Base-by-base conservation (phyloP, 176 grass and related monocot genomes). In the Triticum monococcum region DNA sequence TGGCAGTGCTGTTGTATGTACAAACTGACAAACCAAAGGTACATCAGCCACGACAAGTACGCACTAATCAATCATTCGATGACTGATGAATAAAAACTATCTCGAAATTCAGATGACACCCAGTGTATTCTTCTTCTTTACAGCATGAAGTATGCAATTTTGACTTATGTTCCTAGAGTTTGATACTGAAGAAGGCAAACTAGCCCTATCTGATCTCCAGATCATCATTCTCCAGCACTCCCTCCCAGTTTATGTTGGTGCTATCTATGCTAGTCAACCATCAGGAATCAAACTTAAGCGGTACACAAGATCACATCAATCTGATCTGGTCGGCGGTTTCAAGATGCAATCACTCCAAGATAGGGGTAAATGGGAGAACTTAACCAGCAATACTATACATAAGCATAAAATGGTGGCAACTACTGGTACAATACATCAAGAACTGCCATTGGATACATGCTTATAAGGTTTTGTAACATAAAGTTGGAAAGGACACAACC, bases 51-150 rank as follows among this genome's bases (percentile, higher is more conserved):
- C 59, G 75, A 64, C 40, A 83, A 82, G 54, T 43, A 43, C 73
- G 72, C 54, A 83, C 73, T 86, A 78, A 78, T 82, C 50, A 82
- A 17, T 83, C 23, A 9, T 74, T 33, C 40, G 72, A 86, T 78
- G 40, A 83, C 78, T 68, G 46, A 76, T 14, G 9, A 79, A 78
- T 13, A 90, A 72, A 9, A 32, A 84, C 14, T 52, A 31, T 52
- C 22, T 9, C 20, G 11, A 24, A 62, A 46, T 36, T 38, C n/a
- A 84, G 81, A 64, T 6, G 67, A 28, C 30, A 79, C 25, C 7
- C 5, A 67, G 22, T 35, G 59, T 24, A 61, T n/a, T 22, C 17
- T 52, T 16, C 45, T 1, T 31, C 1, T 30, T 52, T 52, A 31
- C 72, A 52, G 25, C 0, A 52, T 2, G 12, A 16, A 52, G 18